phyloP scores from a whole-genome alignment of 225 moss, liverwort and hornwort genomes.

The Lunularia cruciata region DNA sequence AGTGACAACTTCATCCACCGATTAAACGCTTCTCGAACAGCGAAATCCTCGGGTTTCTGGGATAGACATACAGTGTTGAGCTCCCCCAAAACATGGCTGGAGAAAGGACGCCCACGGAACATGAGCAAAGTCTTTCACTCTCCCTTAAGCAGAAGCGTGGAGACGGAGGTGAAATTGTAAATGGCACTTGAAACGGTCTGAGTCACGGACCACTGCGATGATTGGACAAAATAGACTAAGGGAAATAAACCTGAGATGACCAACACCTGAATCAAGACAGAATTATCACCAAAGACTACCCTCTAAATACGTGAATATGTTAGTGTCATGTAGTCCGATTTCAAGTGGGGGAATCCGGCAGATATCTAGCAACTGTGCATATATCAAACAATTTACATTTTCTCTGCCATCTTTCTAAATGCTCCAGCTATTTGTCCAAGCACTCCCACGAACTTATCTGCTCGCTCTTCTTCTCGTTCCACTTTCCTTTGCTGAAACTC shows the following conservation, averaged over 20 bases:
- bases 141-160: too few relatives aligned
- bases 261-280: background rate
- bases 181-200: background rate
- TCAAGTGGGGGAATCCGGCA: background rate
- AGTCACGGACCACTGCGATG: background rate
- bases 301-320: background rate
- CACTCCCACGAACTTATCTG: constrained; percentile 23
- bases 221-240: background rate
- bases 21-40: too few relatives aligned
- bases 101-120: background rate
- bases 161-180: background rate
- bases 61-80: background rate
- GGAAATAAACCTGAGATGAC: background rate
- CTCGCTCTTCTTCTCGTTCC: constrained; percentile 25
- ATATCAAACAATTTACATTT: constrained; percentile 10
- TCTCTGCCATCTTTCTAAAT: constrained; percentile 27
- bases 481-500: constrained; percentile 27
- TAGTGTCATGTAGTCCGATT: background rate
- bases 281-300: background rate
- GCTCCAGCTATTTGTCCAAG: constrained; percentile 25
- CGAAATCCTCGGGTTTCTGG: background rate
- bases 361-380: background rate
- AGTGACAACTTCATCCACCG: too few relatives aligned
- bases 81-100: background rate
- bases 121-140: background rate